These are phyloP conservation scores for Diaporthe batatas DNA, from an alignment of 2,329 filamentous ascomycete genomes.

Conservation along the genomic window DNA sequence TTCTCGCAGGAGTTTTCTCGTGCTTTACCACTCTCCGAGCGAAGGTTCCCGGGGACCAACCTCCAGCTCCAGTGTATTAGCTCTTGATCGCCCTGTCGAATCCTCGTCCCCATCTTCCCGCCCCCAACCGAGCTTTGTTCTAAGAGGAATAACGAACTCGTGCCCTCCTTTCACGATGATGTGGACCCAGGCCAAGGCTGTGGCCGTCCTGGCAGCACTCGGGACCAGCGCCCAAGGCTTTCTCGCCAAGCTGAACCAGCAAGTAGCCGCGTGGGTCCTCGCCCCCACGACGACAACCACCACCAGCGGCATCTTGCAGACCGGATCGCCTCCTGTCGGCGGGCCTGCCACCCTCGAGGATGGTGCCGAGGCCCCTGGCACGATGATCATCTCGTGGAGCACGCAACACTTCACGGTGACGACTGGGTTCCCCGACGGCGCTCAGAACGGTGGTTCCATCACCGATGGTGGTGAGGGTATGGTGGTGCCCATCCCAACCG, in stretches of 20 bases:
- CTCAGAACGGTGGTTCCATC: not conserved
- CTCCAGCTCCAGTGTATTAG: not conserved
- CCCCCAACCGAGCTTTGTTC: too few relatives aligned
- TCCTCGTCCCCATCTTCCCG: too few relatives aligned
- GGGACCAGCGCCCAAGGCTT: conserved; percentile 21
- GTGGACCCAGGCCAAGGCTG: conserved; percentile 8
- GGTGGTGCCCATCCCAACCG: not conserved
- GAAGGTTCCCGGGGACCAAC: too few relatives aligned
- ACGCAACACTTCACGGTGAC: conserved; percentile 20
- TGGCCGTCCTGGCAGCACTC: conserved; percentile 22
- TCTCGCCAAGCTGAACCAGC: not conserved
- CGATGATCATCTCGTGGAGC: conserved; percentile 1
- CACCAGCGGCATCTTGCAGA: not conserved
- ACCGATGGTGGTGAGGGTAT: not conserved
- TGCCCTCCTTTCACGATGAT: not conserved
- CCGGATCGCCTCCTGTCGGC: not conserved
- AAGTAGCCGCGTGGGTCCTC: not conserved
- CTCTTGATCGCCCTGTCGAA: not conserved
- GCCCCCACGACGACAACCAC: not conserved
- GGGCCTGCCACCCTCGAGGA: not conserved
- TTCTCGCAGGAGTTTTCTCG: not conserved
- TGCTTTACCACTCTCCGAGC: not conserved
- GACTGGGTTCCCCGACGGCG: not conserved
- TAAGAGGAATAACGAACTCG: not conserved
- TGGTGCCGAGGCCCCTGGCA: not conserved